Evolutionary conservation across 2,329 filamentous ascomycete genomes (phyloP), one percentile per base, ranked within the genome.

Genomic region (Teratosphaeria viscida): DNA sequence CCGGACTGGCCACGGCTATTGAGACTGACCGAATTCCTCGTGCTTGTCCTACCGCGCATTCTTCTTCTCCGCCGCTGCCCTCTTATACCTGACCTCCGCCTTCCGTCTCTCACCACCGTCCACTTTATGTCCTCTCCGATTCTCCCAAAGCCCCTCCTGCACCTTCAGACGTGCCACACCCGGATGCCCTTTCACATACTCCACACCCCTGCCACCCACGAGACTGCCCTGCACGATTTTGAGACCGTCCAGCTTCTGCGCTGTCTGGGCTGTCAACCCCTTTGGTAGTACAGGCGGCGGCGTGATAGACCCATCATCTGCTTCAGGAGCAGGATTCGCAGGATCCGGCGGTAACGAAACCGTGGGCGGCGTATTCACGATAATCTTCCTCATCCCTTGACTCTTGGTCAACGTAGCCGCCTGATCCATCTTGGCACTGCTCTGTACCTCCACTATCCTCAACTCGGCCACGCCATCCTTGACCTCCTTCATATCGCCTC

Each of bases 51-150:
- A 66, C 55, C 62, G 56, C 12, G 67, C 63, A 26, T 59, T 90
- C 74, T 86, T 89, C 66, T 89, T 86, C 77, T 92, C 89, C 39
- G 85, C 85, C 57, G 88, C 85, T 65, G 87, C 83, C 77, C 85
- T 87, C 85, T 95, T 96, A 68, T 92, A 90, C 68, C 89, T 82
- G 57, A 96, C 86, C 77, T 95, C 87, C 16, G 88, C 89, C 73
- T 83, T 85, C 75, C 94, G 84, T 74, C 94, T 86, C 81, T 99
- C 94, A 80, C 94, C 94, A 71, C 94, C 94, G 75, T 97, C 92
- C 66, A 99, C 86, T 85, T 97, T 97, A 70, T 85, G 85, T 32
- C 94, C 92, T 68, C 86, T 82, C 72, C 82, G 86, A 69, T 91
- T 81, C 78, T 97, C 92, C 94, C 92, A 97, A 79, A 97, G 87